phyloP scores from a whole-genome alignment of 345 rosid genomes.

The Raphanus raphanistrum region DNA sequence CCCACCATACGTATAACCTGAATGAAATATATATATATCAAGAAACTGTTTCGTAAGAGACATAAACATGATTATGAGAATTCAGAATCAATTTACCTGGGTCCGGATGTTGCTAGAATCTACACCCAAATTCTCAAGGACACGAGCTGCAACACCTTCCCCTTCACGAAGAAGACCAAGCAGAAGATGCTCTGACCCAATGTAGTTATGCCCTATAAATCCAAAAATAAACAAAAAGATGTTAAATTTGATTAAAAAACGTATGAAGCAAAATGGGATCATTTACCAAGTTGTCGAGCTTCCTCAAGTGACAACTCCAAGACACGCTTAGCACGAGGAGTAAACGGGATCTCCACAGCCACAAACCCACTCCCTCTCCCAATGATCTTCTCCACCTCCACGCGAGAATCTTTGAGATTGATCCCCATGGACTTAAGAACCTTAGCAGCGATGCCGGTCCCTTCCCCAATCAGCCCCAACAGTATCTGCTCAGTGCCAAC shows the following conservation, averaged over 20 bases:
- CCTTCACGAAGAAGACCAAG: conserved; percentile 98
- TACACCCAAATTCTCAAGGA: conserved; percentile 91
- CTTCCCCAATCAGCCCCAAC: conserved; percentile 90
- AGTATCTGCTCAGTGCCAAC: conserved; percentile 96
- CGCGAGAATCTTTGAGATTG: conserved; percentile 90
- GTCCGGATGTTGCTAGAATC: conserved; percentile 91
- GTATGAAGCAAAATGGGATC: conserved; percentile 1
- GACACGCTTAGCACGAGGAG: conserved; percentile 97
- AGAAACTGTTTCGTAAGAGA: background rate
- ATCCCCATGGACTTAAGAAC: conserved; percentile 98
- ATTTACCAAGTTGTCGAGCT: conserved; percentile 88
- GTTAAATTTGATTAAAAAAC: no score
- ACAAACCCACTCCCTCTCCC: conserved; percentile 97
- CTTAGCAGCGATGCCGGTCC: conserved; percentile 94
- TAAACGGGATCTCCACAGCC: conserved; percentile 95
- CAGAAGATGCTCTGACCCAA: conserved; percentile 97
- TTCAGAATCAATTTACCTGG: conserved; percentile 53
- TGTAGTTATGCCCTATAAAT: conserved; percentile 99
- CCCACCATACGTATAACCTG: conserved; percentile 99
- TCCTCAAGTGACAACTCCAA: conserved; percentile 90
- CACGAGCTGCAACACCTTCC: conserved; percentile 99
- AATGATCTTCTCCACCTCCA: conserved; percentile 95
- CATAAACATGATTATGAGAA: background rate
- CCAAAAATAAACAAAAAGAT: no score
- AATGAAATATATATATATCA: background rate